phyloP scores from a whole-genome alignment of 164 flowering plant genomes.

The Berberis vulgaris region DNA sequence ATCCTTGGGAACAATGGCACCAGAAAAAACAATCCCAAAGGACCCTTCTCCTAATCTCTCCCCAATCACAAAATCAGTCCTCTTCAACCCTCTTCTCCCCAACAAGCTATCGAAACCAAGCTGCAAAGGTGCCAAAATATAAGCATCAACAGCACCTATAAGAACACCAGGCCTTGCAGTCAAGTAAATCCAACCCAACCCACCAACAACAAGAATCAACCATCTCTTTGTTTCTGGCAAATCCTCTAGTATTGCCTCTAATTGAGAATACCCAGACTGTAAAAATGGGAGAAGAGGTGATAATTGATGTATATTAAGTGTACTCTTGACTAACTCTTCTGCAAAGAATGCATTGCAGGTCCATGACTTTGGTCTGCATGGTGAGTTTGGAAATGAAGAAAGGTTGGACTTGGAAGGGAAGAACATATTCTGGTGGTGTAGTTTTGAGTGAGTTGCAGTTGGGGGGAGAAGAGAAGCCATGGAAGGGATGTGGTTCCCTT shows the following conservation, averaged over 20 bases:
- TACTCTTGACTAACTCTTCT: conserved; percentile 21
- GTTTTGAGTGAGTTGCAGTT: conserved; percentile 31
- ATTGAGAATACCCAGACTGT: conserved; percentile 36
- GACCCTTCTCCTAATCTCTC: conserved; percentile 83
- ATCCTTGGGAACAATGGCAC: conserved; percentile 70
- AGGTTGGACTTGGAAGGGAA: conserved; percentile 18
- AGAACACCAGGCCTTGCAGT: conserved; percentile 97
- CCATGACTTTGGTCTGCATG: conserved; percentile 13
- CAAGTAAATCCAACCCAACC: conserved; percentile 73
- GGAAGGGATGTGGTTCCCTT: not conserved
- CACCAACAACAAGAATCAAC: conserved; percentile 47
- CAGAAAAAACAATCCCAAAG: conserved; percentile 86
- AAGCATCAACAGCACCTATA: conserved; percentile 85
- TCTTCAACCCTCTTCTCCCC: conserved; percentile 66
- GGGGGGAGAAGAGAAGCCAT: conserved; percentile 62
- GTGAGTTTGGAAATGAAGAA: conserved; percentile 12
- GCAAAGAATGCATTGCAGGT: conserved; percentile 37
- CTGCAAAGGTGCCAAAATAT: conserved; percentile 81
- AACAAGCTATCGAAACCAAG: conserved; percentile 48
- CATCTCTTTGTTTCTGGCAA: conserved; percentile 61
- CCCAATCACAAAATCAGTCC: conserved; percentile 62
- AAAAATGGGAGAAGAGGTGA: conserved; percentile 35
- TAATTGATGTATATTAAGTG: conserved; percentile 28
- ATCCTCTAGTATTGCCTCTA: conserved; percentile 34
- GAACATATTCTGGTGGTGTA: conserved; percentile 2